Percentiles rank a stretch among this genome's conserved stretches.
Conservation (phyloP, 371 early-diverging fungal genomes). For the Mortierella sp. region DNA sequence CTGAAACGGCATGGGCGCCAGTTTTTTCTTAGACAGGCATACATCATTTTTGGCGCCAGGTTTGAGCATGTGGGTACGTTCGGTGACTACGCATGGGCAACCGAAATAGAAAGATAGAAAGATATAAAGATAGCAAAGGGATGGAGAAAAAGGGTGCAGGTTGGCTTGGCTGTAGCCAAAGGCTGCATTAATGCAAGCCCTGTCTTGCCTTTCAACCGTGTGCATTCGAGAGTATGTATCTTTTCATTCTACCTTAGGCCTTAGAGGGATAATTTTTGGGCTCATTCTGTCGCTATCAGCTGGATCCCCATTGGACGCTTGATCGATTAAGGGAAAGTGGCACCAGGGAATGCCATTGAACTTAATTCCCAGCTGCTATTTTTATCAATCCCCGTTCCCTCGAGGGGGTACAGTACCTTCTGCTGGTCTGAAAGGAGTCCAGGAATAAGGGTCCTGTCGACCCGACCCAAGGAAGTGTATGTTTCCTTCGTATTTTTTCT, state of each 20-base stretch:
- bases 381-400: neutral
- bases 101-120: neutral
- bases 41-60: neutral
- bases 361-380: neutral
- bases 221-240: neutral
- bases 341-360: neutral
- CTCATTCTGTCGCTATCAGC: neutral
- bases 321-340: neutral
- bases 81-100: neutral
- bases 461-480: too few species aligned
- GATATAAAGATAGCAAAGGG: neutral
- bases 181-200: neutral
- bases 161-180: conserved; percentile 5
- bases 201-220: neutral
- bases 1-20: neutral
- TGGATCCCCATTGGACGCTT: neutral
- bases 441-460: neutral
- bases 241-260: neutral
- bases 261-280: neutral
- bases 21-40: neutral
- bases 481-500: neutral
- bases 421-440: neutral
- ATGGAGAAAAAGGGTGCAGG: neutral
- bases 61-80: neutral
- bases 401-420: neutral